Conservation (phyloP, 139 green algal genomes). For the Parachlorella kessleri region DNA sequence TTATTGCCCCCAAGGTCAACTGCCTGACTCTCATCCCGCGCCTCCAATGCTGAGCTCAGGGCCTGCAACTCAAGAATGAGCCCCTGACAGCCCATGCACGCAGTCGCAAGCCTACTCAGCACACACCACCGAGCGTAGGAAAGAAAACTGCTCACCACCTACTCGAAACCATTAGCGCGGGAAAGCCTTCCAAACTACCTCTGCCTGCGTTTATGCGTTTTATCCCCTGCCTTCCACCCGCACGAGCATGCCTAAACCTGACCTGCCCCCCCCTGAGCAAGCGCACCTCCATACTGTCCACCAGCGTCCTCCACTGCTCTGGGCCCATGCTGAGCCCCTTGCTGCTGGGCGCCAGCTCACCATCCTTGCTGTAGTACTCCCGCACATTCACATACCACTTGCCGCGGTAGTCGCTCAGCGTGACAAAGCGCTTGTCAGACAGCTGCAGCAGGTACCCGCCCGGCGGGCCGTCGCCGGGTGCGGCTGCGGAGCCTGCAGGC, state of each 20-base stretch:
- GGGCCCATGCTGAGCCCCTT: conserved; percentile 49
- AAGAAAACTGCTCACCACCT: no score
- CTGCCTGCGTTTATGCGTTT: no score
- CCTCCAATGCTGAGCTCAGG: no score
- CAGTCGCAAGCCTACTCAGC: no score
- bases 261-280: background rate
- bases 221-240: no score
- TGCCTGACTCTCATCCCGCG: no score
- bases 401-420: conserved; percentile 29
- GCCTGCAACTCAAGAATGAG: no score
- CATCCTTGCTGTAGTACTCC: conserved; percentile 62
- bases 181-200: no score
- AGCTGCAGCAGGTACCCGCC: conserved; percentile 12
- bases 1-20: conserved; percentile 18
- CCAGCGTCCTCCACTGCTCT: conserved; percentile 35
- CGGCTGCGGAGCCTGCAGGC: background rate
- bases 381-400: conserved; percentile 48
- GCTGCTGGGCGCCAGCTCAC: conserved; percentile 33
- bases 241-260: background rate
- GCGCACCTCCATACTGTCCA: background rate
- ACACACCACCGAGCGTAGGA: no score
- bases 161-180: no score
- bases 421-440: conserved; percentile 32
- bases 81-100: no score
- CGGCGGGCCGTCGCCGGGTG: background rate